Percentiles rank a stretch among this genome's conserved stretches.
Conservation (phyloP, 2,329 filamentous ascomycete species). For the Venturia oleaginea region DNA sequence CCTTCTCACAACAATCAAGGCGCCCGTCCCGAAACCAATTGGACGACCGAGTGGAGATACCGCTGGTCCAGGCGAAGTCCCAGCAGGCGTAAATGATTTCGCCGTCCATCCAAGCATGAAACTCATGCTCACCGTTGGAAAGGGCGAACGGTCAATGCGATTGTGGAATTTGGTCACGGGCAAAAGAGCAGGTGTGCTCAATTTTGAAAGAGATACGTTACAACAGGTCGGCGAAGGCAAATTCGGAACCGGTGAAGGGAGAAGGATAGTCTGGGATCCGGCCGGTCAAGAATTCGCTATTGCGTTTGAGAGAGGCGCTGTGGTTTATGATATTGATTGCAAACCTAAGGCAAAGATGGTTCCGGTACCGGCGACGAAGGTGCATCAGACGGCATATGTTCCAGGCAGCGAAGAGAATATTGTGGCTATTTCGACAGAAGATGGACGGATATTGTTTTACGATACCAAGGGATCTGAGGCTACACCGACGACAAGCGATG, state of each 20-base stretch:
- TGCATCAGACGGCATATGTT: constrained; percentile 75
- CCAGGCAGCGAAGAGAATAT: constrained; percentile 34
- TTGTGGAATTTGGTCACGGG: constrained; percentile 96
- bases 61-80: constrained; percentile 67
- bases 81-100: constrained; percentile 88
- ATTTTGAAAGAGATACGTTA: constrained; percentile 67
- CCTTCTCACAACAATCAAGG: constrained; percentile 78
- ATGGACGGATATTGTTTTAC: constrained; percentile 79
- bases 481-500: constrained; percentile 29
- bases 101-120: constrained; percentile 95
- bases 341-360: constrained; percentile 67
- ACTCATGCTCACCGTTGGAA: constrained; percentile 86
- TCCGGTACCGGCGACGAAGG: constrained; percentile 60
- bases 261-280: constrained; percentile 70
- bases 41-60: constrained; percentile 86
- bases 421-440: constrained; percentile 77
- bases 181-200: constrained; percentile 87
- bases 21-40: constrained; percentile 68
- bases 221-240: constrained; percentile 66
- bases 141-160: constrained; percentile 83
- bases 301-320: constrained; percentile 73
- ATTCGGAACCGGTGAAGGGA: constrained; percentile 71
- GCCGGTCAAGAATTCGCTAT: constrained; percentile 78
- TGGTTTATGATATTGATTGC: constrained; percentile 84
- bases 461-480: constrained; percentile 44